These are phyloP conservation scores for Pisolithus tinctorius DNA, from an alignment of 768 basidiomycete species.

Conservation along the genomic window DNA sequence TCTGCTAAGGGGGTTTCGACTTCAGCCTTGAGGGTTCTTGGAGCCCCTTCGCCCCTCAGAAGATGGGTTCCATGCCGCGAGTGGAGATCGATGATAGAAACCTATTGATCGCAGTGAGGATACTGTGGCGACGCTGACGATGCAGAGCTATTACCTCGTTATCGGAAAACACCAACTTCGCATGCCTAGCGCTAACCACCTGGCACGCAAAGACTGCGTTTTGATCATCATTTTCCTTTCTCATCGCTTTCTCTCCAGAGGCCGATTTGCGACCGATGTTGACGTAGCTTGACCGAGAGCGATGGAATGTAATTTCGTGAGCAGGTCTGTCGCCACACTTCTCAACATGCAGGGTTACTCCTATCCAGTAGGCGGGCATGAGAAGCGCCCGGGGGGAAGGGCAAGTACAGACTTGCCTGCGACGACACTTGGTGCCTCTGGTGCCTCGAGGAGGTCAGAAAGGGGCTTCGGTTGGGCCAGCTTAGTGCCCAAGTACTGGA, in stretches of 20 bases:
- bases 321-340: constrained; percentile 39
- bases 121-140: constrained; percentile 15
- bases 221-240: constrained; percentile 34
- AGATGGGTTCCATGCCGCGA: constrained; percentile 78
- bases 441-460: constrained; percentile 20
- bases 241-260: constrained; percentile 34
- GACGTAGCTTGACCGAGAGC: constrained; percentile 43
- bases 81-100: constrained; percentile 59
- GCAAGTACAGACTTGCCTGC: constrained; percentile 34
- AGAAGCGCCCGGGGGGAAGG: constrained; percentile 7
- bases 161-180: constrained; percentile 68
- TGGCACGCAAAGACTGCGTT: constrained; percentile 67
- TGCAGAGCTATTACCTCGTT: constrained; percentile 46
- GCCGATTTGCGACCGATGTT: constrained; percentile 64
- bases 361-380: constrained; percentile 29
- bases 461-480: constrained; percentile 23
- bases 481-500: constrained; percentile 50
- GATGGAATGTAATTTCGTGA: constrained; percentile 46
- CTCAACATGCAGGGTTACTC: constrained; percentile 54
- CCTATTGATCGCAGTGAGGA: constrained; percentile 34
- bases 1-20: constrained; percentile 51
- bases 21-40: constrained; percentile 48
- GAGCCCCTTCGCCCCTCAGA: constrained; percentile 44
- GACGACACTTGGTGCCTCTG: constrained; percentile 24
- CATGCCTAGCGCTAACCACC: constrained; percentile 74